A percentile compares a stretch with the other conserved stretches of the same genome.
phyloP scores from a whole-genome alignment of 1,284 basidiomycete genomes.

The Dichomitus squalens region DNA sequence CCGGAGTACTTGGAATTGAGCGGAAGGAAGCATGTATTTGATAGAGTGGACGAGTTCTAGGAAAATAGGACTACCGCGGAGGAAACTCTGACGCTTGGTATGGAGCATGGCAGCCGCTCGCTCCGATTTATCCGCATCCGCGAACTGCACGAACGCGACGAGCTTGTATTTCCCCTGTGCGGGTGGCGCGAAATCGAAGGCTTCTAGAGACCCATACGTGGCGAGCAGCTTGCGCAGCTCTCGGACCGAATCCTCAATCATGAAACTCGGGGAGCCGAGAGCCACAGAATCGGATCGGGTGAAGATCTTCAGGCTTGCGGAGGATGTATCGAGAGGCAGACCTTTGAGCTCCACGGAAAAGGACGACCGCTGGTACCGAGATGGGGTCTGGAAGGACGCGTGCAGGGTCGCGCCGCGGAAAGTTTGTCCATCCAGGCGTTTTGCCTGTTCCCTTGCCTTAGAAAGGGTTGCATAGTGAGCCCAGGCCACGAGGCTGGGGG shows the following conservation, averaged over 20 bases:
- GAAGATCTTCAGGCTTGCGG: conserved; percentile 18
- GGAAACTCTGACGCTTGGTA: conserved; percentile 18
- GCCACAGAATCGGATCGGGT: conserved; percentile 23
- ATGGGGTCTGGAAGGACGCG: conserved; percentile 27
- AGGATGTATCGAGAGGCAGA: conserved; percentile 18
- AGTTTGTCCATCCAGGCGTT: conserved; percentile 18
- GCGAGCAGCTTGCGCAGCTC: conserved; percentile 18
- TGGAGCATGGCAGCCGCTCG: conserved; percentile 25
- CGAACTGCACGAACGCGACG: conserved; percentile 32
- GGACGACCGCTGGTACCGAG: conserved; percentile 20
- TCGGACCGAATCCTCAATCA: conserved; percentile 7
- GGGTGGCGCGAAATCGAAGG: conserved; percentile 26
- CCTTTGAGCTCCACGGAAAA: conserved; percentile 34
- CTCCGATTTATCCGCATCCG: conserved; percentile 25
- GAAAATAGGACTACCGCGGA: conserved; percentile 27
- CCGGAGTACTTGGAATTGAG: conserved; percentile 29
- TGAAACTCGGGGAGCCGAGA: conserved; percentile 20
- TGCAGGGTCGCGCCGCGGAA: conserved; percentile 23
- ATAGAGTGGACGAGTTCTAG: conserved; percentile 32
- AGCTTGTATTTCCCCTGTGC: conserved; percentile 23
- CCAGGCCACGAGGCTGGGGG: conserved; percentile 28
- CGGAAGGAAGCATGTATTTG: conserved; percentile 29
- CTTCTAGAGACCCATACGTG: conserved; percentile 24
- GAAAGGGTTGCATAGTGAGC: conserved; percentile 28
- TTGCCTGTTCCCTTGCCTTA: conserved; percentile 22